A percentile compares a stretch with the other conserved stretches of the same genome.
Conservation (phyloP, 345 rosid species). For the Eucalyptus pauciflora region DNA sequence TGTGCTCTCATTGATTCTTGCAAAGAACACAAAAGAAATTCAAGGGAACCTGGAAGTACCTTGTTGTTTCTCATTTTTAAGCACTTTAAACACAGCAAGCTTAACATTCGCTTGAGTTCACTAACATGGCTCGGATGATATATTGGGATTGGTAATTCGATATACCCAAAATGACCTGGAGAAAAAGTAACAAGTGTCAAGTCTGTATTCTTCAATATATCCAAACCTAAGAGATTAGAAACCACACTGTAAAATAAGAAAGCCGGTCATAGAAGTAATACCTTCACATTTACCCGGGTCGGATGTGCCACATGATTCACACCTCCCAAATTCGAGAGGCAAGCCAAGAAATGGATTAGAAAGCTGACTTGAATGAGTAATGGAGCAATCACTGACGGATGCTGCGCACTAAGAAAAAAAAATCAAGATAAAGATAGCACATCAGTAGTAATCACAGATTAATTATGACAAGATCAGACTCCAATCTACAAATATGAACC, state of each 20-base stretch:
- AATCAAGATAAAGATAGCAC: background rate
- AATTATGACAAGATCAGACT: background rate
- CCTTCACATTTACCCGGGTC: slow-evolving; percentile 89
- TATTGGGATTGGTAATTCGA: slow-evolving; percentile 70
- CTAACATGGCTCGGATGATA: slow-evolving; percentile 83
- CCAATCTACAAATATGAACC: background rate
- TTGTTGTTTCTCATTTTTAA: slow-evolving; percentile 60
- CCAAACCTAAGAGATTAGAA: background rate
- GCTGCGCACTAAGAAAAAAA: slow-evolving; percentile 29
- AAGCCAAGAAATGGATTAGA: slow-evolving; percentile 81
- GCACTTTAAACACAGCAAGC: slow-evolving; percentile 80
- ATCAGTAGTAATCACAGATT: background rate
- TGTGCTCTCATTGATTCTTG: background rate
- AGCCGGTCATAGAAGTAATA: slow-evolving; percentile 3
- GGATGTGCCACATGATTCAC: slow-evolving; percentile 85
- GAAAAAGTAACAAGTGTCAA: background rate
- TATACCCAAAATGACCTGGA: slow-evolving; percentile 93
- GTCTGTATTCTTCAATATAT: background rate
- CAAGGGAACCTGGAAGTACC: slow-evolving; percentile 19
- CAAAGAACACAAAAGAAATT: background rate
- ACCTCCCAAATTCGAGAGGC: slow-evolving; percentile 87
- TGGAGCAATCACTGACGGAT: slow-evolving; percentile 58
- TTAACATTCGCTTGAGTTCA: slow-evolving; percentile 67
- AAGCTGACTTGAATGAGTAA: slow-evolving; percentile 68
- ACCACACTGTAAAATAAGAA: background rate